Evolutionary conservation across 169 alveolate species (phyloP).

Genomic region (Plasmodium chabaudi): DNA sequence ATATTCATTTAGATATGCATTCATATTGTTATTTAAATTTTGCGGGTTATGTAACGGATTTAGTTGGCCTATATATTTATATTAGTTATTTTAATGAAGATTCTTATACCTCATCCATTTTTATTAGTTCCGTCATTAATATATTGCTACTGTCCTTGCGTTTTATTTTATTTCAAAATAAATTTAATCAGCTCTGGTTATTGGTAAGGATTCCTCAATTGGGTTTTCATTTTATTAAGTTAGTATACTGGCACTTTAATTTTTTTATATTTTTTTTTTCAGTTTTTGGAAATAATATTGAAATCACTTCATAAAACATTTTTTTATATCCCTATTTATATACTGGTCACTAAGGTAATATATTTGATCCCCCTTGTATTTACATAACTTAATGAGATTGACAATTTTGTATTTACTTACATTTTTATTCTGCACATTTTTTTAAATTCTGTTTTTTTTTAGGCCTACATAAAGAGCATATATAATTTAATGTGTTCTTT

Average conservation of each 20-base stretch:
- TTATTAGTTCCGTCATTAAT: constrained; percentile 35
- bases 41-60: constrained; percentile 51
- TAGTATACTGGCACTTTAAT: background rate
- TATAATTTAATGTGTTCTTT: constrained; percentile 77
- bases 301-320: constrained; percentile 72
- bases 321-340: constrained; percentile 70
- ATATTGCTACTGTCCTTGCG: constrained; percentile 48
- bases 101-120: constrained; percentile 55
- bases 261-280: constrained; percentile 12
- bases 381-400: no score
- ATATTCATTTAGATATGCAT: constrained; percentile 35
- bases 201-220: constrained; percentile 24
- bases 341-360: constrained; percentile 74
- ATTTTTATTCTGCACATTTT: background rate
- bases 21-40: constrained; percentile 60
- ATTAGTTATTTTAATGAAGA: constrained; percentile 67
- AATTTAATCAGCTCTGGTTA: constrained; percentile 29
- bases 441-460: background rate
- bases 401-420: background rate
- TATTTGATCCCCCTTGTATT: background rate
- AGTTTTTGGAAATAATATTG: constrained; percentile 69
- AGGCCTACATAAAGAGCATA: constrained; percentile 74
- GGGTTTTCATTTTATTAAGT: no score
- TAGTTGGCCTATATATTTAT: constrained; percentile 62
- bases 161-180: constrained; percentile 28